Evolutionary conservation across 2,329 filamentous ascomycete genomes (phyloP).

Genomic region (Cryphonectria nitschkei): DNA sequence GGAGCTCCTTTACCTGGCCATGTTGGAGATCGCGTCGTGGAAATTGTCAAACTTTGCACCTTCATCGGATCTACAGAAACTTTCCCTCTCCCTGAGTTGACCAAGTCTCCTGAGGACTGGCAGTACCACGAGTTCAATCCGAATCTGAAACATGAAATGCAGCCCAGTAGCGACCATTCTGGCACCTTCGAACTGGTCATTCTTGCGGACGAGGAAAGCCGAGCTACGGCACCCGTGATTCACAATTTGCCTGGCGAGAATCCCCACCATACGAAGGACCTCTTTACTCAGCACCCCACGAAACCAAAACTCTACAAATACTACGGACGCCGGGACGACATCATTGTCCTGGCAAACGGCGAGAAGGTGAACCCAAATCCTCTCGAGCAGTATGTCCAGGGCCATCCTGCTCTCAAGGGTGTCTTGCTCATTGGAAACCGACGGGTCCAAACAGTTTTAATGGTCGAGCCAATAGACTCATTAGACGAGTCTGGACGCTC

Average conservation of each 20-base stretch:
- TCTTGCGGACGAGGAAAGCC: constrained; percentile 32
- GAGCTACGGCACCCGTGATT: constrained; percentile 34
- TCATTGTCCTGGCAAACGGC: constrained; percentile 49
- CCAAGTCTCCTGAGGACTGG: constrained; percentile 35
- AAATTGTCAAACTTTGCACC: constrained; percentile 27
- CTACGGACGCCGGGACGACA: constrained; percentile 46
- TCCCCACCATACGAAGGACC: constrained; percentile 44
- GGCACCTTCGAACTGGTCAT: constrained; percentile 38
- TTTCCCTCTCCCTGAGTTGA: constrained; percentile 31
- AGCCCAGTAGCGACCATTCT: constrained; percentile 25
- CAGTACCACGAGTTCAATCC: constrained; percentile 39
- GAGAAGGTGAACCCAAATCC: constrained; percentile 49
- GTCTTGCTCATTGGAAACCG: constrained; percentile 42
- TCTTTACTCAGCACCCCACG: constrained; percentile 43
- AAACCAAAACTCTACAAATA: constrained; percentile 43
- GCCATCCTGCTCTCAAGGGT: constrained; percentile 37
- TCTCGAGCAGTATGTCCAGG: constrained; percentile 42
- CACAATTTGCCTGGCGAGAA: constrained; percentile 41
- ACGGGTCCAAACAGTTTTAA: constrained; percentile 40
- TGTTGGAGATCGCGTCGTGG: constrained; percentile 24
- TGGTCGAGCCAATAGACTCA: constrained; percentile 40
- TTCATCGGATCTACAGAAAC: constrained; percentile 35
- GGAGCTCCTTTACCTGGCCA: constrained; percentile 29
- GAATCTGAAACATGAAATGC: constrained; percentile 37
- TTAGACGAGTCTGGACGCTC: constrained; percentile 10